phyloP scores from a whole-genome alignment of 305 asterid genomes.

The Rubia tinctorum region DNA sequence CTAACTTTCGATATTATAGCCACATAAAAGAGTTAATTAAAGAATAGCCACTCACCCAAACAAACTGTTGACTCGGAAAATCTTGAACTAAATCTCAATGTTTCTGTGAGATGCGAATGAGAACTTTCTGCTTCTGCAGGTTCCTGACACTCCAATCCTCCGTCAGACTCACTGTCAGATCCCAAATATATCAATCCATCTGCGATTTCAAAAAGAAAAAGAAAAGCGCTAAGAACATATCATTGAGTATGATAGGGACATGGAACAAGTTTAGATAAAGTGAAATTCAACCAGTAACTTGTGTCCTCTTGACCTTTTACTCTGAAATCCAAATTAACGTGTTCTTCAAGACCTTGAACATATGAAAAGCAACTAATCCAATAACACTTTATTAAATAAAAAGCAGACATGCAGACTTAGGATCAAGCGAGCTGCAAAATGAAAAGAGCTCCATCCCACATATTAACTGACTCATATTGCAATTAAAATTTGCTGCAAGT shows the following conservation, averaged over 20 bases:
- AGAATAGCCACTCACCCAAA: constrained; percentile 29
- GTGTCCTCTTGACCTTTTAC: neutral
- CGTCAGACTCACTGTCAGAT: constrained; percentile 70
- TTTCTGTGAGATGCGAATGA: constrained; percentile 29
- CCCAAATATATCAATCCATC: constrained; percentile 63
- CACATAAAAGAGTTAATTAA: neutral
- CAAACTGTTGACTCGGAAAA: constrained; percentile 33
- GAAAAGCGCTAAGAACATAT: constrained; percentile 10
- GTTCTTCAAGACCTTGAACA: neutral
- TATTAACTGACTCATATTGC: neutral
- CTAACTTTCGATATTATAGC: neutral
- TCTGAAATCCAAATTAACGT: neutral
- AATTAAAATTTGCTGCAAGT: too few species aligned
- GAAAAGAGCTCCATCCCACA: neutral
- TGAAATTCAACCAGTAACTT: neutral
- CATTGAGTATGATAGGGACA: neutral
- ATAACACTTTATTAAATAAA: neutral
- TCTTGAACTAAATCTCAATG: constrained; percentile 34
- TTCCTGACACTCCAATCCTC: constrained; percentile 25
- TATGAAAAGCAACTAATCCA: neutral
- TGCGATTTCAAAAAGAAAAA: constrained; percentile 20
- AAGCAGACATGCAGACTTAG: neutral
- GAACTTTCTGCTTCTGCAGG: constrained; percentile 26
- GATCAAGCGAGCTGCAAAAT: neutral
- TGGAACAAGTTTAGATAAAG: neutral